Base-by-base conservation (phyloP, 1,284 basidiomycete species). In the Ceratobasidium sp. region DNA sequence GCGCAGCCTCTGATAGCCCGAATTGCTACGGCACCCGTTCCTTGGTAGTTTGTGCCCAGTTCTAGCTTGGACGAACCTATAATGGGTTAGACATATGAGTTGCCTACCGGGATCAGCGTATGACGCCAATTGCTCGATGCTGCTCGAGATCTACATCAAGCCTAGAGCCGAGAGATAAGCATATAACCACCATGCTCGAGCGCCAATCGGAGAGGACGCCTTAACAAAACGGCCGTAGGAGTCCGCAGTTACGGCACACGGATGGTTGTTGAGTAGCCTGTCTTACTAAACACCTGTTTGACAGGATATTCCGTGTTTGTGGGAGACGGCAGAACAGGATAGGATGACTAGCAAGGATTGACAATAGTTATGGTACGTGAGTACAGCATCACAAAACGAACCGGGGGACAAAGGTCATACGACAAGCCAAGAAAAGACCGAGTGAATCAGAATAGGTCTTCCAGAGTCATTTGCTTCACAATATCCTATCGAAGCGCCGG, bases 401-500 rank as follows among this genome's bases (percentile, higher is more conserved):
- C 30, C 14, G 35, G n/a, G n/a, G 57, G 50, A 35, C 62, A 54
- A 57, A 30, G 32, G 21, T 44, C 38, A 35, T 23, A 54, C 11
- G 47, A 41, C 21, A 49, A 16, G 32, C 9, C 11, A 21, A 35
- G 26, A 5, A 21, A 47, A 38, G 18, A 54, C 26, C 11, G 14
- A 21, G 43, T 54, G 21, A 38, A 66, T 79, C 82, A 95, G 84
- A 95, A 95, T 75, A 96, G 83, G 80, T 95, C 95, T 84, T 98
- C 96, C 74, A 98, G 86, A 46, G 97, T 98, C 94, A 99, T 97
- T 87, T 98, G 97, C 82, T 98, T 98, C 74, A 94, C 93, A 77
- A 98, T 96, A 80, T 97, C 95, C 89, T 91, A 76, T 21, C 8
- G n/a, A 26, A 47, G 16, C 57, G 41, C 1, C 32, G 2, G 61